Conservation (phyloP, 139 green algal species). For the Chlorella sp. region DNA sequence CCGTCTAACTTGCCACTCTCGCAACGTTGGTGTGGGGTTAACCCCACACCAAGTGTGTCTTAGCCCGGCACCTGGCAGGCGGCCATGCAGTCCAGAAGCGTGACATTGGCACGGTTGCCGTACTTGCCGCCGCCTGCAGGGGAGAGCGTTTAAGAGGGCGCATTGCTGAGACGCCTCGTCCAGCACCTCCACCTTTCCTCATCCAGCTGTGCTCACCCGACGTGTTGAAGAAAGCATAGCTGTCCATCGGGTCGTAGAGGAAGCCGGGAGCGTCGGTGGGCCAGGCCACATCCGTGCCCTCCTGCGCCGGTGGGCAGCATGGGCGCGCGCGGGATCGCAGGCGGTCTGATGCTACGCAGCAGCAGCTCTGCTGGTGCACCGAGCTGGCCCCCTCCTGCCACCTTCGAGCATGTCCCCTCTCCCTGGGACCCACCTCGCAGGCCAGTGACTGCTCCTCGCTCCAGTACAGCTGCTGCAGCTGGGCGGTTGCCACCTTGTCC, state of each 20-base stretch:
- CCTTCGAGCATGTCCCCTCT: neutral
- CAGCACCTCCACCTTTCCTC: neutral
- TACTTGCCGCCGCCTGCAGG: constrained; percentile 11
- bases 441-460: constrained; percentile 1
- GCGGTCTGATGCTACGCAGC: no score
- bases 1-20: neutral
- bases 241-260: constrained; percentile 53
- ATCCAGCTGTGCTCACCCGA: neutral
- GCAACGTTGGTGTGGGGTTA: no score
- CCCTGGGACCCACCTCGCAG: neutral
- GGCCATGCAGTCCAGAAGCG: constrained; percentile 37
- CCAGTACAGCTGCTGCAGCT: constrained; percentile 26
- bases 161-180: neutral
- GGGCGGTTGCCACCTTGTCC: constrained; percentile 2
- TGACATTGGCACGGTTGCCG: constrained; percentile 43
- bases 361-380: constrained; percentile 35
- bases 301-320: no score
- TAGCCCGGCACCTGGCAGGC: constrained; percentile 31
- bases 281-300: constrained; percentile 48
- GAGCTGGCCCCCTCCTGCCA: neutral
- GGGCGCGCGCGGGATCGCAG: no score
- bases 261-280: constrained; percentile 47
- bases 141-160: no score
- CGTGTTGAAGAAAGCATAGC: constrained; percentile 27
- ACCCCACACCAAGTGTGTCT: no score